phyloP scores from a whole-genome alignment of 176 grass and related monocot species.

The Neostapfia colusana region DNA sequence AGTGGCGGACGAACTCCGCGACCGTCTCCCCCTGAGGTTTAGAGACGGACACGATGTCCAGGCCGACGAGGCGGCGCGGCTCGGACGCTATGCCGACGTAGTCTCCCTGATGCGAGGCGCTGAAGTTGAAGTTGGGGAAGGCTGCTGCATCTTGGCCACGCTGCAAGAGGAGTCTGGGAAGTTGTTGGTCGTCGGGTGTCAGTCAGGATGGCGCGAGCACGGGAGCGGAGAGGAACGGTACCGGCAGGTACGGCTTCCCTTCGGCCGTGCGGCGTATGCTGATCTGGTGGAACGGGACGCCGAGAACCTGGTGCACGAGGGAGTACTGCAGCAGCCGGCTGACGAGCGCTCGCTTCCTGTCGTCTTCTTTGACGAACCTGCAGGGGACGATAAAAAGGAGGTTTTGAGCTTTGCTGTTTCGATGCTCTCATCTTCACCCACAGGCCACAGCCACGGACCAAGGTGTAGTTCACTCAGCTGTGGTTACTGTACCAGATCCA shows the following conservation, averaged over 20 bases:
- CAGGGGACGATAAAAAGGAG: too few relatives aligned
- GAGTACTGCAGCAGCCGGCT: conserved; percentile 74
- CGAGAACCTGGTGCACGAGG: conserved; percentile 54
- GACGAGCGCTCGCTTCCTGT: conserved; percentile 76
- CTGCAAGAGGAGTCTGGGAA: conserved; percentile 31
- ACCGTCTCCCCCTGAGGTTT: conserved; percentile 48
- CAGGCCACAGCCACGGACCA: too few relatives aligned
- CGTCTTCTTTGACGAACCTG: conserved; percentile 68
- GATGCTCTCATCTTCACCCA: too few relatives aligned
- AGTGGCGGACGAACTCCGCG: conserved; percentile 57
- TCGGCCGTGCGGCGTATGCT: conserved; percentile 49
- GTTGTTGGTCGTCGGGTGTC: too few relatives aligned
- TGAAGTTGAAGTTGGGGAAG: conserved; percentile 75
- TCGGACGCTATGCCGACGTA: conserved; percentile 86
- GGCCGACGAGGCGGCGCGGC: conserved; percentile 61
- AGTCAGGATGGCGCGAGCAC: too few relatives aligned
- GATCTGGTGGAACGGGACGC: conserved; percentile 55
- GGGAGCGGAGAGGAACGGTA: not conserved
- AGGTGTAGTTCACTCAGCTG: too few relatives aligned
- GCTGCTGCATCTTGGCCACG: not conserved
- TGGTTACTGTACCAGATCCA: too few relatives aligned
- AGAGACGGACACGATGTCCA: conserved; percentile 65
- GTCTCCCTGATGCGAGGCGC: conserved; percentile 73
- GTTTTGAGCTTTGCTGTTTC: too few relatives aligned
- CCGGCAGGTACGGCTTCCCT: conserved; percentile 70